Conservation (phyloP, 768 basidiomycete genomes). For the Collybia sordida region DNA sequence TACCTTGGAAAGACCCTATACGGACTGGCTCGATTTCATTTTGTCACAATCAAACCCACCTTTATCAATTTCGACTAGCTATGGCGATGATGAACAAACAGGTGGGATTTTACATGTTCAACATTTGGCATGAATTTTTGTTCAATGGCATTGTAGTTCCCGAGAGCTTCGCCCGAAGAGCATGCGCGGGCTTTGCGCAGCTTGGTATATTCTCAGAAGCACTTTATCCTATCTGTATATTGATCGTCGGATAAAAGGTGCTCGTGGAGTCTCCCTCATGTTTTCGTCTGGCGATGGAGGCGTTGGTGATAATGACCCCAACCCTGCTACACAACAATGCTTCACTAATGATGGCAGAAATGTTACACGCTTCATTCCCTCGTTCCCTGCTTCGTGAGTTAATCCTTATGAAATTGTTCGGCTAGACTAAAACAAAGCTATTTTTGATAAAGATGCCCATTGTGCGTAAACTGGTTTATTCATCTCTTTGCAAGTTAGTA, state of each 20-base stretch:
- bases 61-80: constrained; percentile 68
- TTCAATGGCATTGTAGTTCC: constrained; percentile 46
- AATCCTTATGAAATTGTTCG: neutral
- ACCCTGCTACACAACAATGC: constrained; percentile 55
- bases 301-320: constrained; percentile 59
- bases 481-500: neutral
- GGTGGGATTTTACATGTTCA: constrained; percentile 31
- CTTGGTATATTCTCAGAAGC: constrained; percentile 42
- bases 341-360: constrained; percentile 59
- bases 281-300: constrained; percentile 71
- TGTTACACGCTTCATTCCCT: constrained; percentile 49
- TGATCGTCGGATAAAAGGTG: constrained; percentile 37
- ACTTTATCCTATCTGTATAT: neutral
- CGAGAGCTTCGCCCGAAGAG: constrained; percentile 51
- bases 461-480: constrained; percentile 29
- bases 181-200: constrained; percentile 61
- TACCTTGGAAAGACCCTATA: constrained; percentile 18
- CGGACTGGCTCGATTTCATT: constrained; percentile 65
- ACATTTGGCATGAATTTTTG: neutral
- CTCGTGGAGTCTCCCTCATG: constrained; percentile 61
- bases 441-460: constrained; percentile 39
- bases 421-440: no score
- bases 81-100: constrained; percentile 73
- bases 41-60: constrained; percentile 45
- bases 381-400: constrained; percentile 58